These are phyloP conservation scores for Teunomyces gatunensis DNA, from an alignment of 805 yeast genomes.

Conservation along the genomic window DNA sequence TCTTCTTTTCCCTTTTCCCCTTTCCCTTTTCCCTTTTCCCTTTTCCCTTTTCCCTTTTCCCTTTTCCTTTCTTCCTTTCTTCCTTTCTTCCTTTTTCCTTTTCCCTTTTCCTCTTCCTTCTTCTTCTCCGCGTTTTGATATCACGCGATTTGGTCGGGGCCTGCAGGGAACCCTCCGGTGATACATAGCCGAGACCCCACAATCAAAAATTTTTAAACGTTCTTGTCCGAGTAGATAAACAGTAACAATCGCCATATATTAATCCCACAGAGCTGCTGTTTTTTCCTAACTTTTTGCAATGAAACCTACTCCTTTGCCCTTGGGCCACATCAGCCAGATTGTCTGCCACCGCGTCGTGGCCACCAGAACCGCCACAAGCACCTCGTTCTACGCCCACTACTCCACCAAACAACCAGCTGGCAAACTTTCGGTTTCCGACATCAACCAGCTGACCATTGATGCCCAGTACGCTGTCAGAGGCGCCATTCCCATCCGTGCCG, in stretches of 20 bases:
- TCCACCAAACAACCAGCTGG: slow-evolving; percentile 18
- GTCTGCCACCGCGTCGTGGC: not conserved
- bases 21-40: no score
- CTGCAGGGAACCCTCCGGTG: not conserved
- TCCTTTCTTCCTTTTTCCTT: no score
- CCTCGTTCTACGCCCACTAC: slow-evolving; percentile 4
- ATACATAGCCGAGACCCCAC: slow-evolving; percentile 2
- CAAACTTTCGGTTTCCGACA: slow-evolving; percentile 34
- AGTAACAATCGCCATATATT: not conserved
- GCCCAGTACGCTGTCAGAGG: slow-evolving; percentile 98
- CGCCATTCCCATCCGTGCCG: slow-evolving; percentile 88
- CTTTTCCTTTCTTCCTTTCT: not conserved
- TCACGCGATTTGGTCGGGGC: not conserved
- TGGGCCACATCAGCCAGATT: slow-evolving; percentile 1
- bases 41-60: not conserved
- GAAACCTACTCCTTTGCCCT: slow-evolving; percentile 1
- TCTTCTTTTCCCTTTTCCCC: not conserved
- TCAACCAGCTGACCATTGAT: slow-evolving; percentile 70
- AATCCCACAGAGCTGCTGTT: not conserved
- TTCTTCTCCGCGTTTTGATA: not conserved
- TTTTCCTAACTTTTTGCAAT: not conserved
- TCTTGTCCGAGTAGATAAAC: not conserved
- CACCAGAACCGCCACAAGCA: not conserved
- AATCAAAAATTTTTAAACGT: not conserved
- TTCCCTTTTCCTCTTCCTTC: not conserved